These are phyloP conservation scores for Cerioporus squamosus DNA, from an alignment of 1,284 basidiomycete species.

Conservation along the genomic window DNA sequence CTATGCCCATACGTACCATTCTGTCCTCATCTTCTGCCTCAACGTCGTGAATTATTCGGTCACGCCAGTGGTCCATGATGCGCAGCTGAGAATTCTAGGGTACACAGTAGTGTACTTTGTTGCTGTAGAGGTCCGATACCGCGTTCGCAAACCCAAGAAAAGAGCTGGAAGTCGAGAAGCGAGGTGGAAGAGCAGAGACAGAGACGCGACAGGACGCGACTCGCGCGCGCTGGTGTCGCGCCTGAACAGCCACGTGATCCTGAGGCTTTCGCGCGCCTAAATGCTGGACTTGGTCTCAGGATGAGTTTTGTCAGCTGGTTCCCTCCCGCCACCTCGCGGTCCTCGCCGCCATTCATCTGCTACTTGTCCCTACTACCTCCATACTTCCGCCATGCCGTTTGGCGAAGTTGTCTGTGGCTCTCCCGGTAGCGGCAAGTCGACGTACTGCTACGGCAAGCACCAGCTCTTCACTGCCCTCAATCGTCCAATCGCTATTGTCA, in stretches of 20 bases:
- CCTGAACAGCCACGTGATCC: background rate
- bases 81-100: too few species aligned
- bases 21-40: background rate
- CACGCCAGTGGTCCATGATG: background rate
- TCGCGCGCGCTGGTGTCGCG: background rate
- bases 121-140: too few species aligned
- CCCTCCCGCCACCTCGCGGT: background rate
- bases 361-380: too few species aligned
- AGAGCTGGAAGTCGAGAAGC: too few species aligned
- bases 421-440: slow-evolving; percentile 93
- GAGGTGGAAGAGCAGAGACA: too few species aligned
- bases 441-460: slow-evolving; percentile 92
- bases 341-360: background rate
- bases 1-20: slow-evolving; percentile 2
- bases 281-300: background rate
- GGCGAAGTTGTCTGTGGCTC: slow-evolving; percentile 91
- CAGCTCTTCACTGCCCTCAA: slow-evolving; percentile 89
- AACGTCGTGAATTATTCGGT: slow-evolving; percentile 4
- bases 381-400: slow-evolving; percentile 64
- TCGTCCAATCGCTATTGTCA: slow-evolving; percentile 89
- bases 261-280: too few species aligned
- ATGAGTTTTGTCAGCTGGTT: background rate
- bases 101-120: too few species aligned
- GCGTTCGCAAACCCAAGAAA: too few species aligned
- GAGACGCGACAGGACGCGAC: background rate